These are phyloP conservation scores for Sutorius australiensis DNA, from an alignment of 768 basidiomycete species.

Conservation along the genomic window DNA sequence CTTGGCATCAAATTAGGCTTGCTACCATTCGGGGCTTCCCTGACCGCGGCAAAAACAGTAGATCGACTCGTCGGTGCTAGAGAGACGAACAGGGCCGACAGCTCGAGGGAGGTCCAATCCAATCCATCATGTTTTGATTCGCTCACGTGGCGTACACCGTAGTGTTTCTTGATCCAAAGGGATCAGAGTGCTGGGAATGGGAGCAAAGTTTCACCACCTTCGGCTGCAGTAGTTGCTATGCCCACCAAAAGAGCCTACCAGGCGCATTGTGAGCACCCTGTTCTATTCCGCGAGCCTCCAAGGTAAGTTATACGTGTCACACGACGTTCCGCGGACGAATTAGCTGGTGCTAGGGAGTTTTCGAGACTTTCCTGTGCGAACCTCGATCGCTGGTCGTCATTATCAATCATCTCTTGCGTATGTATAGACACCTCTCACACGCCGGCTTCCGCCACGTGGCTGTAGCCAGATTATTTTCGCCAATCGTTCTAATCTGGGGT, in stretches of 20 bases:
- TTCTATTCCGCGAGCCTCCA: background rate
- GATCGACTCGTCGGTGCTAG: background rate
- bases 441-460: background rate
- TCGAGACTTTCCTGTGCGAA: background rate
- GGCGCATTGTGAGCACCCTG: background rate
- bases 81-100: background rate
- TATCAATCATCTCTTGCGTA: background rate
- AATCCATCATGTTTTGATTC: background rate
- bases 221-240: background rate
- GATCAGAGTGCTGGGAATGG: background rate
- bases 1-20: background rate
- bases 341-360: background rate
- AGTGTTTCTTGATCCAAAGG: background rate
- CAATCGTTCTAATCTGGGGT: slow-evolving; percentile 3
- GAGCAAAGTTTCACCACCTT: background rate
- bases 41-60: background rate
- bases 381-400: background rate
- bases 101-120: background rate
- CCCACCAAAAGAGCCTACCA: background rate
- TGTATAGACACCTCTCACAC: background rate
- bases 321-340: slow-evolving; percentile 1
- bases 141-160: background rate
- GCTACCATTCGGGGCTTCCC: background rate
- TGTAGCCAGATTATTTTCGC: background rate
- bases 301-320: background rate